A percentile compares a stretch with the other conserved stretches of the same genome.
phyloP scores from a whole-genome alignment of 78 protist genomes.

The Mastigamoeba balamuthi region DNA sequence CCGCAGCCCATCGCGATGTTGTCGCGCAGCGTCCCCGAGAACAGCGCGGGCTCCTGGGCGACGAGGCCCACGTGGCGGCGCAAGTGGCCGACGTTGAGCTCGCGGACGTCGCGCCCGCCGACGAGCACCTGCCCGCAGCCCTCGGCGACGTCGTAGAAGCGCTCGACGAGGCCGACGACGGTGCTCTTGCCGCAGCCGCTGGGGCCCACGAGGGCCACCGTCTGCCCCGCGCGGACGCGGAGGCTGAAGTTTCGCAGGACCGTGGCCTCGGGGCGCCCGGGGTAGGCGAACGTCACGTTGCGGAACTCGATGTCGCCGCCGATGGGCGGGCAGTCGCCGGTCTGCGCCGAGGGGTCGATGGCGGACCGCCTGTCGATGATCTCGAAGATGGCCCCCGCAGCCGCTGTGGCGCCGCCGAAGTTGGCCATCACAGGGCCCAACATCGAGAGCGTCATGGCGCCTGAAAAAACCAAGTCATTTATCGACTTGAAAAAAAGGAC shows the following conservation, averaged over 20 bases:
- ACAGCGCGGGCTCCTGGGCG: conserved; percentile 74
- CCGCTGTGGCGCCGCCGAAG: conserved; percentile 23
- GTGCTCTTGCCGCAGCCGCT: conserved; percentile 75
- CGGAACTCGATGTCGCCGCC: conserved; percentile 24
- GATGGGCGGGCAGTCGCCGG: too few species aligned
- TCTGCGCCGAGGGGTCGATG: too few species aligned
- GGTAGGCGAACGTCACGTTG: conserved; percentile 52
- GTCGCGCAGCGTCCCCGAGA: conserved; percentile 55
- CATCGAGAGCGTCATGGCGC: too few species aligned
- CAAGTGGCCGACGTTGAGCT: conserved; percentile 43
- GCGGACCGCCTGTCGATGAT: conserved; percentile 11
- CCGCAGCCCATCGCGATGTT: conserved; percentile 73
- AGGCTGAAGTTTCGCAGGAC: conserved; percentile 9
- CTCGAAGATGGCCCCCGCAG: conserved; percentile 22
- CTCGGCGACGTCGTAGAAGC: conserved; percentile 45
- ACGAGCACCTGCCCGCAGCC: too few species aligned
- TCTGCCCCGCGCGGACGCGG: background rate
- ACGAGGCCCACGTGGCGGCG: conserved; percentile 57
- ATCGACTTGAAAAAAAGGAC: too few species aligned
- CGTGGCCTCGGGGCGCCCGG: conserved; percentile 27
- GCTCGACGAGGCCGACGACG: conserved; percentile 21
- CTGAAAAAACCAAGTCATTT: too few species aligned
- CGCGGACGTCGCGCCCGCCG: conserved; percentile 57
- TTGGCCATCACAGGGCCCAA: too few species aligned
- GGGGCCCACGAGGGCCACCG: conserved; percentile 54